Conservation (phyloP, 371 early-diverging fungal genomes). For the Zychaea mexicana region DNA sequence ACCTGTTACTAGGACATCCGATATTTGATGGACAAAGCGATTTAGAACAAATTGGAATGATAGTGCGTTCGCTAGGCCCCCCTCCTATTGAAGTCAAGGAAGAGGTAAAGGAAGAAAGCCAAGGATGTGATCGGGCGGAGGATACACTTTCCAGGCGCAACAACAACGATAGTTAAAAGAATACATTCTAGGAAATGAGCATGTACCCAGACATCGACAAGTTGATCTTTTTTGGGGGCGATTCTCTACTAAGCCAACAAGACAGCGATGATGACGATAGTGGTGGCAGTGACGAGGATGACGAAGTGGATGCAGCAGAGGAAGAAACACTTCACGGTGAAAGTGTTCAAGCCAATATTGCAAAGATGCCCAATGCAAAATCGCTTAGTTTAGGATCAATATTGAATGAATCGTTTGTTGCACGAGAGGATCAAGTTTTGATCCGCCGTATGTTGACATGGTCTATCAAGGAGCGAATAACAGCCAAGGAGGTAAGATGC, state of each 20-base stretch:
- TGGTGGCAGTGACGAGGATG: not conserved
- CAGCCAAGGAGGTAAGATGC: slow-evolving; percentile 21
- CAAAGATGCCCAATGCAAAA: slow-evolving; percentile 1
- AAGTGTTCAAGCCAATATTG: not conserved
- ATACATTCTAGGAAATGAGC: slow-evolving; percentile 35
- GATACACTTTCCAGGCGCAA: not conserved
- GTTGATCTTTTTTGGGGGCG: slow-evolving; percentile 39
- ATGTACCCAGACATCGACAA: slow-evolving; percentile 45
- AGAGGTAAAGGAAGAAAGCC: slow-evolving; percentile 17
- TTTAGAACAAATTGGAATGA: slow-evolving; percentile 44
- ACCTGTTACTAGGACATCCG: slow-evolving; percentile 32
- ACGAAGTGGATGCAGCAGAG: slow-evolving; percentile 16
- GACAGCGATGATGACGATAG: slow-evolving; percentile 22
- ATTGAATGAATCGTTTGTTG: not conserved
- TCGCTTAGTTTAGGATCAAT: not conserved
- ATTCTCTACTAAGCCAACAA: not conserved
- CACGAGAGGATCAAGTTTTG: slow-evolving; percentile 4
- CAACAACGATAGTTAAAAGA: too few relatives aligned
- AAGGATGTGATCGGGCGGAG: not conserved
- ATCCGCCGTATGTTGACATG: slow-evolving; percentile 32
- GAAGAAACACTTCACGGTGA: not conserved
- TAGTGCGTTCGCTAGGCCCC: slow-evolving; percentile 34
- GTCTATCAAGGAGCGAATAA: slow-evolving; percentile 31
- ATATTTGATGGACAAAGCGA: slow-evolving; percentile 44
- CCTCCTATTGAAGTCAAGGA: slow-evolving; percentile 26